phyloP scores from a whole-genome alignment of 192 early-diverging fungal species.

The Coemansia erecta region DNA sequence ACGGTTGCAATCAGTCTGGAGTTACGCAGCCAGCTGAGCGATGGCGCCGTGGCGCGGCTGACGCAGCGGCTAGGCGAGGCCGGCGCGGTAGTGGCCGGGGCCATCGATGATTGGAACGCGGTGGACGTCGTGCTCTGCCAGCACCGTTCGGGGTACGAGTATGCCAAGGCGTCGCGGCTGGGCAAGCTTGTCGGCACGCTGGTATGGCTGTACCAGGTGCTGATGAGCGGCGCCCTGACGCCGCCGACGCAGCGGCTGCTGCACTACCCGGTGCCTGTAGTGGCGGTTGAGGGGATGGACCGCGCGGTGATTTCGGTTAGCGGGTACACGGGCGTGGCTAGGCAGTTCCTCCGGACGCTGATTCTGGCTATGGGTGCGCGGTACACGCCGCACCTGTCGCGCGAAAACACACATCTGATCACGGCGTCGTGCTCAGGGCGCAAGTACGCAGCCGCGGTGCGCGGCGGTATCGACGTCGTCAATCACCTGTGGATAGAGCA shows the following conservation, averaged over 20 bases:
- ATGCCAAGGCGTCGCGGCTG: slow-evolving; percentile 51
- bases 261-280: slow-evolving; percentile 39
- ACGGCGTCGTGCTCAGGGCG: slow-evolving; percentile 62
- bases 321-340: slow-evolving; percentile 65
- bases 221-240: slow-evolving; percentile 17
- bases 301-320: slow-evolving; percentile 61
- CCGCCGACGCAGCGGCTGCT: slow-evolving; percentile 40
- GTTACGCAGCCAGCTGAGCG: slow-evolving; percentile 31
- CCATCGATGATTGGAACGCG: slow-evolving; percentile 31
- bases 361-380: slow-evolving; percentile 61
- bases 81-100: slow-evolving; percentile 22
- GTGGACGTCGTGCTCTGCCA: slow-evolving; percentile 50
- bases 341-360: slow-evolving; percentile 65
- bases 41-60: slow-evolving; percentile 26
- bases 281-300: slow-evolving; percentile 22
- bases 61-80: slow-evolving; percentile 41
- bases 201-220: slow-evolving; percentile 49
- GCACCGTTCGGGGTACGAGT: slow-evolving; percentile 47
- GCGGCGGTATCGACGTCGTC: slow-evolving; percentile 67
- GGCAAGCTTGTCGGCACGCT: slow-evolving; percentile 51
- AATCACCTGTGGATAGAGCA: slow-evolving; percentile 91
- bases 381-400: slow-evolving; percentile 63
- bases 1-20: slow-evolving; percentile 31
- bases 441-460: slow-evolving; percentile 63
- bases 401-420: slow-evolving; percentile 73